phyloP scores from a whole-genome alignment of 108 stramenopile genomes.

The Cyclotella sp. region DNA sequence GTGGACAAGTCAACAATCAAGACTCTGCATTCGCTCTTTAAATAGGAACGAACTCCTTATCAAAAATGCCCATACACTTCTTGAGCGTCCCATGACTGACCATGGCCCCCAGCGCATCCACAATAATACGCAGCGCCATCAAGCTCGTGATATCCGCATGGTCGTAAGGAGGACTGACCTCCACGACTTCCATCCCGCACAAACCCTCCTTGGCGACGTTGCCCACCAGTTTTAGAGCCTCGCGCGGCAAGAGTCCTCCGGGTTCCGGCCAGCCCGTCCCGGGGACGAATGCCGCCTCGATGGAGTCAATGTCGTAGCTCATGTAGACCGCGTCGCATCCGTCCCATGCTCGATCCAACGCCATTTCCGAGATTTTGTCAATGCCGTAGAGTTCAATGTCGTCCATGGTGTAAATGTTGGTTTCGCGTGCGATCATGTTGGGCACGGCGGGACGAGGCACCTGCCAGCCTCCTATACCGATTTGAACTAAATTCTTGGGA shows the following conservation, averaged over 20 bases:
- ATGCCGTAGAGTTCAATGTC: conserved; percentile 83
- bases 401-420: conserved; percentile 91
- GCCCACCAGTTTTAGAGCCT: conserved; percentile 85
- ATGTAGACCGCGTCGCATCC: conserved; percentile 90
- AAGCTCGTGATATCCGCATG: conserved; percentile 85
- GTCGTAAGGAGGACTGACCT: conserved; percentile 88
- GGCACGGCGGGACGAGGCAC: conserved; percentile 78
- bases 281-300: conserved; percentile 90
- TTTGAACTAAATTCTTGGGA: conserved; percentile 85
- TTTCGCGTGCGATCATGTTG: conserved; percentile 85
- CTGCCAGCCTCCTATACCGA: conserved; percentile 91
- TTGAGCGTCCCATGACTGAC: conserved; percentile 83
- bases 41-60: conserved; percentile 81
- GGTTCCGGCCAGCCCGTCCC: conserved; percentile 90
- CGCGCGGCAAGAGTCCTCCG: conserved; percentile 83
- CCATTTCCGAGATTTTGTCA: conserved; percentile 89
- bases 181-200: conserved; percentile 90
- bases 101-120: conserved; percentile 84
- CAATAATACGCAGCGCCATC: conserved; percentile 83
- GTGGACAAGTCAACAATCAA: neutral
- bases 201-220: conserved; percentile 77
- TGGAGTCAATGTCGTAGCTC: conserved; percentile 90
- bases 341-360: conserved; percentile 85
- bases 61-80: conserved; percentile 81
- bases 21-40: conserved; percentile 32